Base-by-base conservation (phyloP, 805 yeast species). In the Clavispora fructus region DNA sequence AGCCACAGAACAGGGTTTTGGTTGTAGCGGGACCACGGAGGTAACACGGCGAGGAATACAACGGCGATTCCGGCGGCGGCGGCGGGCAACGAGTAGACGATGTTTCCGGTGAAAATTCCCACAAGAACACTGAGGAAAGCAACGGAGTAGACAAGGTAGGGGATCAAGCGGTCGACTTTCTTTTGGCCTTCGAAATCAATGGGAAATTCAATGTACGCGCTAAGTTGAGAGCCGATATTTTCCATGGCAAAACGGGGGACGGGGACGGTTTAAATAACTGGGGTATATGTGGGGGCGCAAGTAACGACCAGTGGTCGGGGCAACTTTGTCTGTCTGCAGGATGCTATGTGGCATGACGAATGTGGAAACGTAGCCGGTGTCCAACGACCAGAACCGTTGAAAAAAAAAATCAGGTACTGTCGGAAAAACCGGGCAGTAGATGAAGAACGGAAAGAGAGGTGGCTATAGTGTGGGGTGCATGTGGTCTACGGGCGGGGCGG, bases 11-110 rank as follows among this genome's bases (percentile, higher is more conserved):
- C 65, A 30, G 78, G 78, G 48, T 76, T 61, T 53, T 68, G 65
- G 43, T 71, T 82, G 59, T 77, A 85, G 7, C 61, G 52, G 3
- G 83, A 73, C 73, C 83, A 85, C 25, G 85, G 74, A 28, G 89
- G 88, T 17, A 80, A 64, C 4, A 73, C 74, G 29, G 61, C 45
- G 27, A 59, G 27, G 6, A 73, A 54, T 17, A 55, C 39, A 6
- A 74, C 44, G 16, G 69, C 54, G 19, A 71, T 58, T 10, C 63
- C 62, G 3, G 51, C 56, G 10, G 61, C 68, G 58, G 77, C 77
- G 11, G 70, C 54, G 42, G 62, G 62, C 19, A 78, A 50, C 7
- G 76, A 57, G 38, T 61, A 51, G 5, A 54, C 44, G 5, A 84
- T 55, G 43, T 80, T 72, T 48, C 77, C 78, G 25, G 75, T 54